Evolutionary conservation across 2,329 filamentous ascomycete genomes (phyloP), one percentile per base, ranked within the genome.

Genomic region (Ilyonectria sp.): DNA sequence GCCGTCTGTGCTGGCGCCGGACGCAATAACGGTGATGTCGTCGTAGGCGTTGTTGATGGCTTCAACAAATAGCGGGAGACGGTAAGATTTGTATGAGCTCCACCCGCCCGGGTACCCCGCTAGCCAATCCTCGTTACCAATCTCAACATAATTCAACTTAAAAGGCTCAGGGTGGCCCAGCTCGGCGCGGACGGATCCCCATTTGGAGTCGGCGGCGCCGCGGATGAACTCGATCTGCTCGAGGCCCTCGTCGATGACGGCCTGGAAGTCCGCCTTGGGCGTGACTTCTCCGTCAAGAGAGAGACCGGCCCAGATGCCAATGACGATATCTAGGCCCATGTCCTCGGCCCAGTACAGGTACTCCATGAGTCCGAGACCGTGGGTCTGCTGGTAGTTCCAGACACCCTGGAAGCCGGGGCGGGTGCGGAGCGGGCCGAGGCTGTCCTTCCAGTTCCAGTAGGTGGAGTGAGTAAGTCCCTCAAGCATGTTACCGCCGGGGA

Each of bases 121-220:
- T 4, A 91, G 84, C 82, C 87, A 88, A 72, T 93, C 91, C 76
- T 93, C 91, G 76, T 93, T 92, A 65, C 91, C 91, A 49, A 92
- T 80, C 78, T 92, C 91, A 61, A 92, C 87, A 71, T 87, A 90
- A 11, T 86, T 82, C 55, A 93, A 82, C 33, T 77, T 81, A 80
- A 89, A 92, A 0, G 91, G 90, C 65, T 89, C 83, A 0, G 88
- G 85, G 71, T 91, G 87, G 4, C 91, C 91, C 2, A 90, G 82
- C 49, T 85, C 79, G 7, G 89, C 89, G 19, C 90, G 88, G 7
- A 85, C 78, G 4, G 85, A 82, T 15, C 90, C 90, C 82, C 87
- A 91, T 26, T 83, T 84, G 1, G 87, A 88, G 52, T 83, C 80
- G 1, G 79, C 76, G 43, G 86, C 80, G 3, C 90, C 90, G 11